Conservation (phyloP, 495 filamentous ascomycete species). For the Neurospora africana region DNA sequence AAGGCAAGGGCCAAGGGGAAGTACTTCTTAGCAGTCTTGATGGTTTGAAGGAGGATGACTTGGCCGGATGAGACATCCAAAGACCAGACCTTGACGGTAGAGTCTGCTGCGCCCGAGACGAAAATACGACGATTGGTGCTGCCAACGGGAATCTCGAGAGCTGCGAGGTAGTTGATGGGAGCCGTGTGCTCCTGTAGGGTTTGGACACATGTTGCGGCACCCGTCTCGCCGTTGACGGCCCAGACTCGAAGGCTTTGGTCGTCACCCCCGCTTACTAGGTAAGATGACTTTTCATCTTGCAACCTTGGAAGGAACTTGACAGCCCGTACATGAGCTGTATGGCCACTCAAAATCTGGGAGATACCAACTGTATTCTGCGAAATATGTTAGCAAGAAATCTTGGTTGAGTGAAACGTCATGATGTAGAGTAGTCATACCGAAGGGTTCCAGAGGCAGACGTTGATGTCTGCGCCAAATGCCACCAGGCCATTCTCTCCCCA, state of each 20-base stretch:
- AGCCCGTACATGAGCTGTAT: slow-evolving; percentile 71
- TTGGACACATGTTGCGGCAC: slow-evolving; percentile 31
- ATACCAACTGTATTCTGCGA: slow-evolving; percentile 50
- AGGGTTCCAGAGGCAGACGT: slow-evolving; percentile 83
- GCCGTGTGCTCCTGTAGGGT: slow-evolving; percentile 52
- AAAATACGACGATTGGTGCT: slow-evolving; percentile 37
- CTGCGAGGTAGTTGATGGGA: slow-evolving; percentile 70
- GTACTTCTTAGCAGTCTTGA: slow-evolving; percentile 63
- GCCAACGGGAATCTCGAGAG: slow-evolving; percentile 29
- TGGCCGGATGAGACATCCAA: slow-evolving; percentile 30
- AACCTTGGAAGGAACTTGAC: slow-evolving; percentile 62
- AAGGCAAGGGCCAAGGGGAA: slow-evolving; percentile 72
- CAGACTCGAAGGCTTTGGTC: slow-evolving; percentile 74
- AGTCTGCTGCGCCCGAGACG: slow-evolving; percentile 66
- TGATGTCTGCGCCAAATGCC: slow-evolving; percentile 81
- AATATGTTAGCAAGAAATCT: slow-evolving; percentile 1
- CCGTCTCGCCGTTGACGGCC: slow-evolving; percentile 28
- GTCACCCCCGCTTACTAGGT: slow-evolving; percentile 70
- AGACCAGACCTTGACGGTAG: slow-evolving; percentile 68
- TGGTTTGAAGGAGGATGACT: slow-evolving; percentile 54
- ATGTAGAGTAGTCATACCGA: slow-evolving; percentile 48
- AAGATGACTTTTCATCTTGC: slow-evolving; percentile 31
- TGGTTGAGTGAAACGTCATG: not conserved
- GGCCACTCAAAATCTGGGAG: slow-evolving; percentile 61
- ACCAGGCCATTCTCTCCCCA: slow-evolving; percentile 70